Percentiles rank a stretch among this genome's conserved stretches.
Evolutionary conservation across 306 rosid species (phyloP).

Genomic region (Corylus heterophylla): DNA sequence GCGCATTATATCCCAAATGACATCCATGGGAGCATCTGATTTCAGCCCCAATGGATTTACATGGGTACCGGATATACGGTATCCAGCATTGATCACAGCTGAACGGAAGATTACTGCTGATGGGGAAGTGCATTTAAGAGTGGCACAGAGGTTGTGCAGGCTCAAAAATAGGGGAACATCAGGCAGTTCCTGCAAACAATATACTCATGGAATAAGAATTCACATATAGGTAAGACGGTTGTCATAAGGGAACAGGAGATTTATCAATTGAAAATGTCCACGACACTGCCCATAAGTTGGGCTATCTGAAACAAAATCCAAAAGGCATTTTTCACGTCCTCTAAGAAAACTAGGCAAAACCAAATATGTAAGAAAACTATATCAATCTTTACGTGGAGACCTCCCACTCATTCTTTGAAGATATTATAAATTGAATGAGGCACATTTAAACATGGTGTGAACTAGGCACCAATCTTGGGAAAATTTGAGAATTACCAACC

Average conservation of each 20-base stretch:
- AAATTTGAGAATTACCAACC: not conserved
- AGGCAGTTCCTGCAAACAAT: slow-evolving; percentile 70
- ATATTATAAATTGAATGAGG: not conserved
- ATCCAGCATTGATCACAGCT: slow-evolving; percentile 94
- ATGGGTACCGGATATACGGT: slow-evolving; percentile 90
- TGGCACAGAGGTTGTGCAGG: slow-evolving; percentile 90
- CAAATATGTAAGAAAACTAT: not conserved
- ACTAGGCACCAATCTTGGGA: not conserved
- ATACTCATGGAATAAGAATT: slow-evolving; percentile 12
- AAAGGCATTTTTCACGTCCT: not conserved
- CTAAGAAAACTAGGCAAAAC: not conserved
- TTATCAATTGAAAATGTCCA: not conserved
- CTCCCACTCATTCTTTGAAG: not conserved
- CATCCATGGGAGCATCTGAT: slow-evolving; percentile 93
- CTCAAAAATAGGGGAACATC: slow-evolving; percentile 95
- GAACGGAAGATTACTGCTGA: slow-evolving; percentile 87
- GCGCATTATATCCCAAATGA: slow-evolving; percentile 99
- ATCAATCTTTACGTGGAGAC: not conserved
- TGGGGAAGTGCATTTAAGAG: slow-evolving; percentile 97
- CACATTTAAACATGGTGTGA: not conserved
- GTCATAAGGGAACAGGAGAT: not conserved
- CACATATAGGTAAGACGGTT: not conserved
- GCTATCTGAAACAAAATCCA: not conserved
- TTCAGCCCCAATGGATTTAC: slow-evolving; percentile 91
- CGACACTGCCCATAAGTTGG: not conserved